These are phyloP conservation scores for Mitragyna speciosa DNA, from an alignment of 257 asterid genomes.

Conservation along the genomic window DNA sequence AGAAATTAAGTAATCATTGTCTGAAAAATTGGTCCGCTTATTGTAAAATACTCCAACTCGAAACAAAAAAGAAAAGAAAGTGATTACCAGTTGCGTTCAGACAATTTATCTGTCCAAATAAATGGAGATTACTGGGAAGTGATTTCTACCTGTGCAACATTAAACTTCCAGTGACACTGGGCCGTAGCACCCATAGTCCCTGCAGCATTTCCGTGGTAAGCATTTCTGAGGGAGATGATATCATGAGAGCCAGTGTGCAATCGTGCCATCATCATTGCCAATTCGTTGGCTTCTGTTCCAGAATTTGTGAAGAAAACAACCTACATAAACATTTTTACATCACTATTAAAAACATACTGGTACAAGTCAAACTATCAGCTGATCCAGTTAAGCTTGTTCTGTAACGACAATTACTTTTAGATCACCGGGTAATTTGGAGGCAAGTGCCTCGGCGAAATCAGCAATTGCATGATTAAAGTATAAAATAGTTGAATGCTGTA, in stretches of 20 bases:
- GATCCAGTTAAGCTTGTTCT: not conserved
- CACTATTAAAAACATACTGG: not conserved
- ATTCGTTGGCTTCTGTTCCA: slow-evolving; percentile 77
- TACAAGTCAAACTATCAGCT: not conserved
- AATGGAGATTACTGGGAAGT: not conserved
- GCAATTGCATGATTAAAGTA: slow-evolving; percentile 64
- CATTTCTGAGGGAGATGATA: slow-evolving; percentile 62
- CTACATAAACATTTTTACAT: slow-evolving; percentile 27
- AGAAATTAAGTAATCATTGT: not conserved
- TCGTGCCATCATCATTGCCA: slow-evolving; percentile 78
- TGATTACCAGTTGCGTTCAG: not conserved
- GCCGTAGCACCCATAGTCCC: slow-evolving; percentile 80
- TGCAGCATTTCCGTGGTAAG: slow-evolving; percentile 74
- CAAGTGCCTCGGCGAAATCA: slow-evolving; percentile 77
- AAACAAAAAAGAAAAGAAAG: not conserved
- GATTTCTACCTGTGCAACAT: slow-evolving; percentile 53
- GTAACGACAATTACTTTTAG: slow-evolving; percentile 45
- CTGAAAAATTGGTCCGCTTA: too few species aligned
- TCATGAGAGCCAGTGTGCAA: slow-evolving; percentile 61
- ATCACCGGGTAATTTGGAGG: slow-evolving; percentile 67
- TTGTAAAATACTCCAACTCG: not conserved
- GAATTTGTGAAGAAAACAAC: slow-evolving; percentile 78
- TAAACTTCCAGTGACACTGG: slow-evolving; percentile 70
- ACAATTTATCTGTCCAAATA: not conserved
- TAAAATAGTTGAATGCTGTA: slow-evolving; percentile 65